These are phyloP conservation scores for Ceratocystis eucalypticola DNA, from an alignment of 2,329 filamentous ascomycete species.

Conservation along the genomic window DNA sequence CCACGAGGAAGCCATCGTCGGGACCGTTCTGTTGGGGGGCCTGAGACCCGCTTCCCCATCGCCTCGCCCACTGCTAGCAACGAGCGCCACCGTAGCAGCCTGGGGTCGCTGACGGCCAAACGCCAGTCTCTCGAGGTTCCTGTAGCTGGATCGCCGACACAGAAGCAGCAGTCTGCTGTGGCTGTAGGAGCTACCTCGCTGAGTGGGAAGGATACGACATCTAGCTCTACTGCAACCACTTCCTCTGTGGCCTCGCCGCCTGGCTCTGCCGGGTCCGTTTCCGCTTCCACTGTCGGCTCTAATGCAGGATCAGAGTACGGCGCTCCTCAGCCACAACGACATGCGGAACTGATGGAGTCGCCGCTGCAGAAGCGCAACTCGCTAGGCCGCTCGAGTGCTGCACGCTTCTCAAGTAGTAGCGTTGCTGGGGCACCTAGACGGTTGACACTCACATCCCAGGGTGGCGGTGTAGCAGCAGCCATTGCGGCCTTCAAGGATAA, in stretches of 20 bases:
- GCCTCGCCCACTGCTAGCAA: conserved; percentile 46
- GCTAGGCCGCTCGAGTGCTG: conserved; percentile 37
- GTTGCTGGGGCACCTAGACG: conserved; percentile 27
- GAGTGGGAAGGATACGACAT: conserved; percentile 20
- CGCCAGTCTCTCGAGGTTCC: conserved; percentile 73
- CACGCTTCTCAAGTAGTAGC: conserved; percentile 39
- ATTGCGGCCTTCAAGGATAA: conserved; percentile 19
- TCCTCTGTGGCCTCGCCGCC: conserved; percentile 1
- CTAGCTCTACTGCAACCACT: conserved; percentile 20
- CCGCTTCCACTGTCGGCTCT: not conserved
- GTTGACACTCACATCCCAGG: conserved; percentile 27
- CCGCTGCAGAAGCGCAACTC: conserved; percentile 51
- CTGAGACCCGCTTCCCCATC: conserved; percentile 75
- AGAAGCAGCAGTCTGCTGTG: conserved; percentile 20
- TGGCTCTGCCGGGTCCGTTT: conserved; percentile 9
- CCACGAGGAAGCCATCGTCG: conserved; percentile 51
- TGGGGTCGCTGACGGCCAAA: conserved; percentile 41
- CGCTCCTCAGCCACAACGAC: conserved; percentile 13
- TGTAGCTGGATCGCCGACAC: conserved; percentile 27
- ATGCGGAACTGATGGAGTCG: conserved; percentile 22
- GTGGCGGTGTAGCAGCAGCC: conserved; percentile 20
- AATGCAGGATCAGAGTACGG: conserved; percentile 6
- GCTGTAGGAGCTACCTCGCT: conserved; percentile 21
- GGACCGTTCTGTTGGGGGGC: conserved; percentile 61
- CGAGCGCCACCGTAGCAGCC: conserved; percentile 38